Evolutionary conservation across 2,329 filamentous ascomycete genomes (phyloP).

Genomic region (Fusarium odoratissimum): DNA sequence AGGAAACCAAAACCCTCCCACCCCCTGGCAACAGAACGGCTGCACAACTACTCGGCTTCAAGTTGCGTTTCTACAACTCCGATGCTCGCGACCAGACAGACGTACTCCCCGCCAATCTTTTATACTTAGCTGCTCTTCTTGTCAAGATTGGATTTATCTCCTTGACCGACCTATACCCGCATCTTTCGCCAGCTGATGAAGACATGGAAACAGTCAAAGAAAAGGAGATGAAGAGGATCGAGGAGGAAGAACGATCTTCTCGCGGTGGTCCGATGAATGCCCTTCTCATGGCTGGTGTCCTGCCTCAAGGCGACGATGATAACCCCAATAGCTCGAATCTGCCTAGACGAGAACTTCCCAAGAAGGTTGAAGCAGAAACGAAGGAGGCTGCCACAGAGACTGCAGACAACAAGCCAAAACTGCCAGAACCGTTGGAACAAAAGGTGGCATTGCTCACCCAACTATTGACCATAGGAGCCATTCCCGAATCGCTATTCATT

Average conservation of each 20-base stretch:
- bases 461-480: slow-evolving; percentile 87
- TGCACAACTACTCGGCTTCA: slow-evolving; percentile 95
- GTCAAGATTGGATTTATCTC: slow-evolving; percentile 99
- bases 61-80: slow-evolving; percentile 93
- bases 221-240: slow-evolving; percentile 78
- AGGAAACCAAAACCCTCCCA: slow-evolving; percentile 82
- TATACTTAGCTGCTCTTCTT: slow-evolving; percentile 89
- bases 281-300: slow-evolving; percentile 84
- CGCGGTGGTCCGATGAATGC: slow-evolving; percentile 83
- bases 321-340: slow-evolving; percentile 60
- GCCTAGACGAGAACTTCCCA: slow-evolving; percentile 62
- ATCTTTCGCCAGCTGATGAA: slow-evolving; percentile 87
- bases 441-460: slow-evolving; percentile 88
- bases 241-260: slow-evolving; percentile 78
- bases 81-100: slow-evolving; percentile 79
- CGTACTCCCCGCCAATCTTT: slow-evolving; percentile 87
- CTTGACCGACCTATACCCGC: slow-evolving; percentile 87
- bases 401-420: slow-evolving; percentile 61
- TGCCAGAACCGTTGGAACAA: slow-evolving; percentile 83
- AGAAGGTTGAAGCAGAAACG: slow-evolving; percentile 64
- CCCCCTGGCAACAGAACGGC: slow-evolving; percentile 90
- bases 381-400: slow-evolving; percentile 59
- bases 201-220: slow-evolving; percentile 81
- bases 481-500: slow-evolving; percentile 93
- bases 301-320: slow-evolving; percentile 78